Percentiles rank a stretch among this genome's conserved stretches.
These are phyloP conservation scores for Nicotiana benthamiana DNA, from an alignment of 257 asterid species.

Conservation along the genomic window DNA sequence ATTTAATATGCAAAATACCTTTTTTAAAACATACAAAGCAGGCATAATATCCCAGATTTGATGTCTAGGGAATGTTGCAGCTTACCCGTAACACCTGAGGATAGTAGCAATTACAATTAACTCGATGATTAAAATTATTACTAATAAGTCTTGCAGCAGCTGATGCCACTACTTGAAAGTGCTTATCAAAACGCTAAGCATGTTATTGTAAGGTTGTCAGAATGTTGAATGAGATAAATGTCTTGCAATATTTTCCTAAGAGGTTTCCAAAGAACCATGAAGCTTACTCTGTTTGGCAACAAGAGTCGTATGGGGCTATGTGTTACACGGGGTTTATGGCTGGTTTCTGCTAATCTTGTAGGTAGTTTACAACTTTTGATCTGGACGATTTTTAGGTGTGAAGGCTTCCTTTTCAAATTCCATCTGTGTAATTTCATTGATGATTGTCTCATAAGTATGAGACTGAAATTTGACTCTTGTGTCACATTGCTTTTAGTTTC, in stretches of 20 bases:
- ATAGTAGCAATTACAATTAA: no score
- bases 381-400: neutral
- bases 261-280: neutral
- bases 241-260: neutral
- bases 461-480: neutral
- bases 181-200: conserved; percentile 87
- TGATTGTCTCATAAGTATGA: neutral
- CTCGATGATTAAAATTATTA: conserved; percentile 7
- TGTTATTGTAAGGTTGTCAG: conserved; percentile 43
- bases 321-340: neutral
- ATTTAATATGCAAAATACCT: no score
- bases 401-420: neutral
- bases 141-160: conserved; percentile 30
- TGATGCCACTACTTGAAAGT: conserved; percentile 56
- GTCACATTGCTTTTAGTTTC: neutral
- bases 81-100: no score
- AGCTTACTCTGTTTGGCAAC: neutral
- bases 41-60: no score
- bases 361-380: neutral
- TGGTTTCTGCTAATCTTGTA: neutral
- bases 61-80: no score
- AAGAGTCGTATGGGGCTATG: neutral
- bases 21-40: no score
- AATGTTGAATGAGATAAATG: neutral
- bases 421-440: neutral